These are phyloP conservation scores for Cinnamomum micranthum DNA, from an alignment of 164 flowering plant species.

Conservation along the genomic window DNA sequence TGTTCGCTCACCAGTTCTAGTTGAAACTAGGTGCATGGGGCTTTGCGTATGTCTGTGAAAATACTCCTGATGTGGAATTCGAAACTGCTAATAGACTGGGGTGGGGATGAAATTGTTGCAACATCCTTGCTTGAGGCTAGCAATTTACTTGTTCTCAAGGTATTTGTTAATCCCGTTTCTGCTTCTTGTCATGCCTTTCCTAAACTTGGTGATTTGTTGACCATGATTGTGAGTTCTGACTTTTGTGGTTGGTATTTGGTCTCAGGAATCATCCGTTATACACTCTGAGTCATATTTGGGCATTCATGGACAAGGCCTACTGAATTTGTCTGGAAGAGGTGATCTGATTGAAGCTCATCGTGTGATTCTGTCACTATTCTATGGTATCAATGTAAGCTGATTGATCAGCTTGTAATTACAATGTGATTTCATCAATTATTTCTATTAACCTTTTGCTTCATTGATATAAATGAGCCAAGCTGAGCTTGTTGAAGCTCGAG, in stretches of 20 bases:
- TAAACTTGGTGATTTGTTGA: constrained; percentile 4
- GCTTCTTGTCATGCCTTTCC: not conserved
- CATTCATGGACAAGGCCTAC: constrained; percentile 93
- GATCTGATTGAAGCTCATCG: constrained; percentile 91
- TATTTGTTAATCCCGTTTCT: constrained; percentile 19
- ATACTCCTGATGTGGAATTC: constrained; percentile 92
- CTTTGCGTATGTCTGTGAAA: constrained; percentile 92
- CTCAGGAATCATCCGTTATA: constrained; percentile 81
- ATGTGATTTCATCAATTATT: no score
- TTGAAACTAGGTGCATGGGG: constrained; percentile 70
- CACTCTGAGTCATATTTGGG: constrained; percentile 97
- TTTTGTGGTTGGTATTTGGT: constrained; percentile 11
- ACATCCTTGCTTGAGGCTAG: constrained; percentile 95
- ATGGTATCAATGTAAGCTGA: constrained; percentile 77
- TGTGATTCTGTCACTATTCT: constrained; percentile 82
- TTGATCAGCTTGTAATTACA: not conserved
- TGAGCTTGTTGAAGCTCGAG: no score
- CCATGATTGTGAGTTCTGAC: constrained; percentile 5
- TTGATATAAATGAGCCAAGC: no score
- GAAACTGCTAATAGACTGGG: constrained; percentile 76
- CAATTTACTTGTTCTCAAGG: constrained; percentile 85
- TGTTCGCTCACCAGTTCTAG: not conserved
- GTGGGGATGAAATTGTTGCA: constrained; percentile 62
- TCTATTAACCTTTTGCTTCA: no score
- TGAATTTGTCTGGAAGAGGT: constrained; percentile 92